Evolutionary conservation across 768 basidiomycete genomes (phyloP), one percentile per base, ranked within the genome.

Genomic region (Pisolithus tinctorius): DNA sequence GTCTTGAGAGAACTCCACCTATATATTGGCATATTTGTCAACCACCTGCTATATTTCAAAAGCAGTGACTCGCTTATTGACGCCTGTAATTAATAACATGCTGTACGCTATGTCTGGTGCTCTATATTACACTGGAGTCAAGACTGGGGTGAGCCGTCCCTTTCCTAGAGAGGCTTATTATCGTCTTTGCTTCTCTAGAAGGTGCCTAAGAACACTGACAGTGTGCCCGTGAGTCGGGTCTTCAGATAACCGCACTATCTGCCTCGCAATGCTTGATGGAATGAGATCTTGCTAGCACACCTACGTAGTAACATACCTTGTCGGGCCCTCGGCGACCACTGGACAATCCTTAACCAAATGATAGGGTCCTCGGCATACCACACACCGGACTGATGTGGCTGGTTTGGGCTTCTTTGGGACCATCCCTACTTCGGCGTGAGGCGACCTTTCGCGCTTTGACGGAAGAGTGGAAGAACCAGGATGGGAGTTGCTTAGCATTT

Each of bases 311-410:
- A 50, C 59, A 42, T 55, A 85, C 86, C 79, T 83, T 50, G 70
- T 66, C 1, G 79, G 69, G 2, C 84, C 86, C 48, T 71, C 69
- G 6, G 53, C 54, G 3, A 84, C 73, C 23, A 79, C 59, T 14
- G 83, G 78, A 59, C 88, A 90, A 26, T 75, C 71, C 60, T 78
- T 73, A 9, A 79, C 55, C 20, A 71, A 53, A 62, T 84, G 83
- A 38, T 66, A 62, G 38, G 75, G 68, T 4, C 66, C 54, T 27
- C 55, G 57, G 40, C 86, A 88, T 38, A 86, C 67, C 4, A 66
- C 60, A 54, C 85, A 88, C 20, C 55, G 23, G 25, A 48, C 37
- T 5, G 25, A 36, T 17, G 4, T 55, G 16, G 48, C 46, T 6
- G 68, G 56, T 51, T 71, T 73, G 7, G 68, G 57, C 59, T 74